Evolutionary conservation across 1,284 basidiomycete genomes (phyloP), one percentile per base, ranked within the genome.

Genomic region (Rhizopogon parksii): DNA sequence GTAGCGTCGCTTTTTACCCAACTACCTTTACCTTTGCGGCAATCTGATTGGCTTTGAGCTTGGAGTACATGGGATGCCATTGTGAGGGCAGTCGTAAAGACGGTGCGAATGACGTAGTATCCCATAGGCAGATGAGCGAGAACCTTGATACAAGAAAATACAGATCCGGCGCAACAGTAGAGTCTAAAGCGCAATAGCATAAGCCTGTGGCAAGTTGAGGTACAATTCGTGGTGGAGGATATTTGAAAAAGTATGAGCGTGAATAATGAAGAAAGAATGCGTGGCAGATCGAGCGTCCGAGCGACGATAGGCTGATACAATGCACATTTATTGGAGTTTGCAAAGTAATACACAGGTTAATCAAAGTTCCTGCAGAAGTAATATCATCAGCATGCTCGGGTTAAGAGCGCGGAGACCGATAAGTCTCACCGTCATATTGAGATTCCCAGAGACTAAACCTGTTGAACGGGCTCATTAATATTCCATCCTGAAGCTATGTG

Each of bases 401-500:
- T 45, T 11, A 19, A 38, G 21, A n/a, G 15, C 11, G 12, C 2
- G 7, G 25, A 32, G 6, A 12, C 17, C 19, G 6, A 9, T 24
- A n/a, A 19, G 6, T 68, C 76, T 57, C 57, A 79, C 79, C 53
- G 75, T 81, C 77, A 79, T 77, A 63, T 76, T 80, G 64, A 81
- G 65, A 61, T 81, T 80, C 51, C 79, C 79, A 47, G 78, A 79
- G 17, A 81, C 65, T 57, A 81, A 57, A 45, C 78, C 71, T 73
- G 47, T 19, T n/a, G 43, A 39, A 40, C 35, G 30, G 17, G 11
- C 19, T 19, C 53, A 34, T 12, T 14, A 4, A 6, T 21, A 25
- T 39, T 8, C 8, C 27, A 25, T 19, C 39, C 38, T 46, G n/a
- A 27, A 17, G 40, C 12, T 30, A n/a, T 34, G 4, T n/a, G n/a